Base-by-base conservation (phyloP, 2,329 filamentous ascomycete genomes). In the Phyllosticta capitalensis region DNA sequence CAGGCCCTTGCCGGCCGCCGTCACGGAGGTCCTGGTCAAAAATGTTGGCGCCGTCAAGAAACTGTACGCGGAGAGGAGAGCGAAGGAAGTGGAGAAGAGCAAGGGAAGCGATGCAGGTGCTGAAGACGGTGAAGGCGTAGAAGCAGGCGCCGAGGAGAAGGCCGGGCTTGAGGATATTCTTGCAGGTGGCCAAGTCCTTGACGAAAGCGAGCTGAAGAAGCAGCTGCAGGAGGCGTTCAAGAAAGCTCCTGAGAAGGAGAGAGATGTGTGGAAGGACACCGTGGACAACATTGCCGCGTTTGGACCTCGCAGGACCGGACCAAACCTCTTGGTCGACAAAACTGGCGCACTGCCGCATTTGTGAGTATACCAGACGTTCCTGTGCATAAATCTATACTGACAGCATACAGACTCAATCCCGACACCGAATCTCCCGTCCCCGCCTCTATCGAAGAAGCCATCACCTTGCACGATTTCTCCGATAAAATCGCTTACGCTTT, bases 401-500 rank as follows among this genome's bases (percentile, higher is more conserved):
- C 55, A 22, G 20, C 6, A 2, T 52, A 6, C 55, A 26, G 30
- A 63, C 19, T 62, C 64, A 17, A 65, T 56, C 19, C 48, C 59
- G 58, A 60, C 28, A 19, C 52, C 20, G 53, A 55, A 49, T 38
- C 80, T 83, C n/a, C 56, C 3, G 22, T 17, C 9, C 51, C 30
- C 12, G 12, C 30, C 12, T 14, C 45, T 10, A 30, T 45, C 22
- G 59, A 73, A 75, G 54, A 64, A 53, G 56, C 61, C 1, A 74
- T 88, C 50, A 75, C 79, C 58, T 79, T 86, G 3, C 79, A 80
- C 54, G 87, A 94, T 67, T 86, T 97, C 64, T 84, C 86, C 60
- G 92, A 97, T 76, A 97, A 95, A 71, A 89, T 97, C 63, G 80
- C 84, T 9, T 92, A 99, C 71, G 92, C 90, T 54, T 99, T 99